Evolutionary conservation across 371 early-diverging fungal species (phyloP).

Genomic region (Mortierella sp.): DNA sequence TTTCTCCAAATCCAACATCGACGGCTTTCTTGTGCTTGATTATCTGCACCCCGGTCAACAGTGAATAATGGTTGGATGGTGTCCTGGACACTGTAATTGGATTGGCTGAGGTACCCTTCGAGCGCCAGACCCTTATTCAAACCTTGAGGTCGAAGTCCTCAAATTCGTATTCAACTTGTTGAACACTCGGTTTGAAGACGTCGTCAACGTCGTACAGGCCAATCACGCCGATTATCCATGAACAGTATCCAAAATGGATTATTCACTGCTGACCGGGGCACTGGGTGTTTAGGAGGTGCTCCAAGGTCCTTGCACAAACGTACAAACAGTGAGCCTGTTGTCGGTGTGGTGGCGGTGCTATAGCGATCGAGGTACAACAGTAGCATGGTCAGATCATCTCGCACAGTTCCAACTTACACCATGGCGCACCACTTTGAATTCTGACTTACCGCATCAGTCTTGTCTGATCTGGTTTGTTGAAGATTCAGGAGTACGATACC

Average conservation of each 20-base stretch:
- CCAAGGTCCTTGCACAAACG: slow-evolving; percentile 1
- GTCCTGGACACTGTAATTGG: no score
- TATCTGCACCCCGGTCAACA: no score
- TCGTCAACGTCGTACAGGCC: no score
- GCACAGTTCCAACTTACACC: background rate
- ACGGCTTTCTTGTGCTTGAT: slow-evolving; percentile 1
- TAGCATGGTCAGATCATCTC: background rate
- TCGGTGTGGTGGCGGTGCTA: slow-evolving; percentile 4
- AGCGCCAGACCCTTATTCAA: no score
- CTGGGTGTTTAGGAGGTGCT: background rate
- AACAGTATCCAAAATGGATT: no score
- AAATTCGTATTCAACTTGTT: no score
- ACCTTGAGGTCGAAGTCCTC: no score
- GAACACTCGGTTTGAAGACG: no score
- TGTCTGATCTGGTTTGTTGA: slow-evolving; percentile 2
- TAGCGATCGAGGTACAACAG: background rate
- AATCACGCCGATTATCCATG: no score
- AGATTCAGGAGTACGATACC: slow-evolving; percentile 1
- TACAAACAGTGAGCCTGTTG: slow-evolving; percentile 1
- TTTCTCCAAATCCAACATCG: slow-evolving; percentile 3
- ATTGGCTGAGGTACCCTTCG: no score
- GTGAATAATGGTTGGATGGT: no score
- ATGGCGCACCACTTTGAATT: background rate
- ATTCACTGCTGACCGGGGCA: no score
- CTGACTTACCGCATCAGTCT: background rate